phyloP scores from a whole-genome alignment of 164 flowering plant genomes.

The Aristolochia californica region DNA sequence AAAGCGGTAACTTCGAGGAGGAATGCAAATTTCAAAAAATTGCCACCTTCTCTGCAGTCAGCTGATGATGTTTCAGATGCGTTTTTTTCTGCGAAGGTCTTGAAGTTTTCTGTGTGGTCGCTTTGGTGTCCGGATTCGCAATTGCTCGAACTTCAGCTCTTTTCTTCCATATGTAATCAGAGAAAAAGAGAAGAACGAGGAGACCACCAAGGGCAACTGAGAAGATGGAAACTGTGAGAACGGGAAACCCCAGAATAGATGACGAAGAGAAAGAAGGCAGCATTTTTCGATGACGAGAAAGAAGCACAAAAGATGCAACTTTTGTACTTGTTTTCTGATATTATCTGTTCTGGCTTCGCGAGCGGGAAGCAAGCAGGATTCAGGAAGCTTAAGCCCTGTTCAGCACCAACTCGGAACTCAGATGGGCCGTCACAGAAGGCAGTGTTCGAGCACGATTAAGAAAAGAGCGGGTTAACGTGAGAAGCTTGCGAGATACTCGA shows the following conservation, averaged over 20 bases:
- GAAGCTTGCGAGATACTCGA: too few relatives aligned
- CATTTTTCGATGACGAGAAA: slow-evolving; percentile 3
- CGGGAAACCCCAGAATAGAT: slow-evolving; percentile 18
- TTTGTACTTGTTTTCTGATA: too few relatives aligned
- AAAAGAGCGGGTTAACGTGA: too few relatives aligned
- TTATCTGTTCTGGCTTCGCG: too few relatives aligned
- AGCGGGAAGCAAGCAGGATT: too few relatives aligned
- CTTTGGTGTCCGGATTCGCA: slow-evolving; percentile 27
- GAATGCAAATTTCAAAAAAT: neutral
- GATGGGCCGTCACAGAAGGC: too few relatives aligned
- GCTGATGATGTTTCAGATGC: slow-evolving; percentile 51
- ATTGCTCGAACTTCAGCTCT: slow-evolving; percentile 46
- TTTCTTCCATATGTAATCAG: slow-evolving; percentile 45
- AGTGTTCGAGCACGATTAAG: too few relatives aligned
- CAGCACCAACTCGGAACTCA: too few relatives aligned
- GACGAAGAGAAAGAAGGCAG: slow-evolving; percentile 4
- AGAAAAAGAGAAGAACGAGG: slow-evolving; percentile 37
- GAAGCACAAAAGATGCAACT: neutral
- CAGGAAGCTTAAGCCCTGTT: too few relatives aligned
- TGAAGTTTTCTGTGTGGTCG: slow-evolving; percentile 17
- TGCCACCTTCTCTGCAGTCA: slow-evolving; percentile 57
- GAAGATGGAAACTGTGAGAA: slow-evolving; percentile 28
- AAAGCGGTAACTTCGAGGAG: neutral
- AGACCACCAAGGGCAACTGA: slow-evolving; percentile 45
- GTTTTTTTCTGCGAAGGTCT: slow-evolving; percentile 31